Evolutionary conservation across 1,284 basidiomycete genomes (phyloP).

Genomic region (Wallemia mellicola): DNA sequence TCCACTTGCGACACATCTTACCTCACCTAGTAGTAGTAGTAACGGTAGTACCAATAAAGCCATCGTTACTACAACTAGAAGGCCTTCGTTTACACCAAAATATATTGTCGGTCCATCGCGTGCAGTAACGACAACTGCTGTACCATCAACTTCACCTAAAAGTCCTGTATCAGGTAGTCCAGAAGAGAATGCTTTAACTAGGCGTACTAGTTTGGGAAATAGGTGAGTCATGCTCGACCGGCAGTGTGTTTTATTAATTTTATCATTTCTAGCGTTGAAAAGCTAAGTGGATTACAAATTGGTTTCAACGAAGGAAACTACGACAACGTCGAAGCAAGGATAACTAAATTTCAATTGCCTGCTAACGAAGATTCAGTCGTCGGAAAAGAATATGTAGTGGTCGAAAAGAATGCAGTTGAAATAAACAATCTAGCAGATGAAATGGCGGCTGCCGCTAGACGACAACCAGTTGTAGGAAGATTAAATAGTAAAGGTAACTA

Average conservation of each 20-base stretch:
- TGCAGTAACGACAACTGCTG: neutral
- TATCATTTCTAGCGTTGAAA: neutral
- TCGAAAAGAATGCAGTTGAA: slow-evolving; percentile 26
- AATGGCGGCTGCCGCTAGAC: slow-evolving; percentile 14
- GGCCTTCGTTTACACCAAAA: slow-evolving; percentile 5
- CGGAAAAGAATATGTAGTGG: slow-evolving; percentile 23
- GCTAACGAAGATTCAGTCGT: slow-evolving; percentile 12
- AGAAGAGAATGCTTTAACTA: slow-evolving; percentile 1
- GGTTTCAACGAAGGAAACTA: neutral
- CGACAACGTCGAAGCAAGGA: neutral
- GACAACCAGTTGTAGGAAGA: slow-evolving; percentile 5
- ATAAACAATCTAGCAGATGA: slow-evolving; percentile 26
- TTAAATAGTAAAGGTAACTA: slow-evolving; percentile 2
- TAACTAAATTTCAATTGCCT: neutral
- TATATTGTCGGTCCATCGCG: slow-evolving; percentile 4
- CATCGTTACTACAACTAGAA: slow-evolving; percentile 1
- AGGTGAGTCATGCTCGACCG: neutral
- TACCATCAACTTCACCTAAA: neutral
- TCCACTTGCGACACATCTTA: slow-evolving; percentile 1
- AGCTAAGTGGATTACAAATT: neutral
- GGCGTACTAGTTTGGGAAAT: slow-evolving; percentile 2
- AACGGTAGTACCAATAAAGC: too few species aligned
- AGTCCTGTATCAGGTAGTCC: neutral
- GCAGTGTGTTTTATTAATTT: too few species aligned
- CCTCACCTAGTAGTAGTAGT: neutral